These are phyloP conservation scores for Aspergillus clavatus DNA, from an alignment of 2,329 filamentous ascomycete species.

Conservation along the genomic window DNA sequence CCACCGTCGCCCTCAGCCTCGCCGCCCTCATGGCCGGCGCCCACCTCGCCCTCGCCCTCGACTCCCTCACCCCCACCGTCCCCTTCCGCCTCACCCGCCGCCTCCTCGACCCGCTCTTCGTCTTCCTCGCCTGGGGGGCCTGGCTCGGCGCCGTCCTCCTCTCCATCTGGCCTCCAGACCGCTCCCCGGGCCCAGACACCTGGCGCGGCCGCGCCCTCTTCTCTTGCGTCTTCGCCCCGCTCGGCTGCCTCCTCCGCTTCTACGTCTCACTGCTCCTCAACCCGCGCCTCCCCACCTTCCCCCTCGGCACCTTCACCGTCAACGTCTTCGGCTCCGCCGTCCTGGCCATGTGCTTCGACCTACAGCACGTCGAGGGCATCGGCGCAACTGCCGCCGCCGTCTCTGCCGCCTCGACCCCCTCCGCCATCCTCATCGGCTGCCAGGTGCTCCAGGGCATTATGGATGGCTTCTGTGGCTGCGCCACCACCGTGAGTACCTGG, in stretches of 20 bases:
- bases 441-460: conserved; percentile 63
- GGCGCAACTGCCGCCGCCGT: conserved; percentile 45
- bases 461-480: conserved; percentile 64
- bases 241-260: conserved; percentile 72
- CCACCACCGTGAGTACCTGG: conserved; percentile 66
- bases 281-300: conserved; percentile 60
- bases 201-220: conserved; percentile 78
- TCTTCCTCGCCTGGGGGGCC: conserved; percentile 63
- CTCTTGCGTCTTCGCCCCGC: conserved; percentile 73
- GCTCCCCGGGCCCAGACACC: conserved; percentile 39
- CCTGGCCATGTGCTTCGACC: conserved; percentile 70
- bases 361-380: conserved; percentile 60
- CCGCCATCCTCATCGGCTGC: conserved; percentile 48
- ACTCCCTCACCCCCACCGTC: conserved; percentile 56
- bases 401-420: conserved; percentile 30
- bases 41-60: conserved; percentile 64
- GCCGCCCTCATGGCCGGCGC: conserved; percentile 66
- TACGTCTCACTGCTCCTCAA: conserved; percentile 71
- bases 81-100: conserved; percentile 54
- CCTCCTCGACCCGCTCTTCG: conserved; percentile 58
- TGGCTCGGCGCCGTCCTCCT: conserved; percentile 77
- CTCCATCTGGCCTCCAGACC: conserved; percentile 64
- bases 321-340: conserved; percentile 75
- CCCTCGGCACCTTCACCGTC: conserved; percentile 77
- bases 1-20: conserved; percentile 66